Evolutionary conservation across 164 flowering plant species (phyloP).

Genomic region (Vitis rupestris): DNA sequence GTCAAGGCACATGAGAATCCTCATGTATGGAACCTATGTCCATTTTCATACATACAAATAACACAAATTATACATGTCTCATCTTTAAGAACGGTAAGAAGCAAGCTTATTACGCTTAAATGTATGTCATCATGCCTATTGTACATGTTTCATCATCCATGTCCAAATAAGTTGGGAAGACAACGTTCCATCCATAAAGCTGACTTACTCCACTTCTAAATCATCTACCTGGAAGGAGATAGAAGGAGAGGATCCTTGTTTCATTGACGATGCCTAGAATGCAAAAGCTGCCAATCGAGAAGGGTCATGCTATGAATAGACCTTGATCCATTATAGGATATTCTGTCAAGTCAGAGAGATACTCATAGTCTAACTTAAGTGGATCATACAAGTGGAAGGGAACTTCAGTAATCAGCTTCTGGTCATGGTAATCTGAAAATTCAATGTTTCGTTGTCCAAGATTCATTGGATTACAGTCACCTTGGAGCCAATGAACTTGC

Average conservation of each 20-base stretch:
- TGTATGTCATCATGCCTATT: slow-evolving; percentile 16
- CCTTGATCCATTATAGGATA: slow-evolving; percentile 56
- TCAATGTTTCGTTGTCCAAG: slow-evolving; percentile 38
- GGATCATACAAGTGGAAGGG: slow-evolving; percentile 42
- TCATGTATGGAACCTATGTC: not conserved
- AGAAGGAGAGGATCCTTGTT: slow-evolving; percentile 13
- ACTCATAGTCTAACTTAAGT: slow-evolving; percentile 39
- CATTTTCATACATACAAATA: not conserved
- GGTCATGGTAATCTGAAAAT: slow-evolving; percentile 30
- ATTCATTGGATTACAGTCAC: slow-evolving; percentile 33
- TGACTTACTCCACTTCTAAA: slow-evolving; percentile 5
- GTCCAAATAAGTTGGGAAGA: slow-evolving; percentile 10
- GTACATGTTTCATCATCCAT: slow-evolving; percentile 32
- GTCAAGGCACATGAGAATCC: not conserved
- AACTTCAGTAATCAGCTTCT: slow-evolving; percentile 32
- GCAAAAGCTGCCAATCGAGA: slow-evolving; percentile 4
- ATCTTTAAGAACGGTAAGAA: not conserved
- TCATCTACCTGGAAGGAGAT: slow-evolving; percentile 1
- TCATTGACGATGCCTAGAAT: slow-evolving; percentile 2
- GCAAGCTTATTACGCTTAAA: slow-evolving; percentile 15
- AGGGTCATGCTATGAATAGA: slow-evolving; percentile 48
- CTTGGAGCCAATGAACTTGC: slow-evolving; percentile 39
- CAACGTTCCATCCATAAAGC: slow-evolving; percentile 12
- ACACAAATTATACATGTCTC: not conserved
- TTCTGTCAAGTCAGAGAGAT: slow-evolving; percentile 42